These are phyloP conservation scores for Pichia manshurica DNA, from an alignment of 805 yeast species.

Conservation along the genomic window DNA sequence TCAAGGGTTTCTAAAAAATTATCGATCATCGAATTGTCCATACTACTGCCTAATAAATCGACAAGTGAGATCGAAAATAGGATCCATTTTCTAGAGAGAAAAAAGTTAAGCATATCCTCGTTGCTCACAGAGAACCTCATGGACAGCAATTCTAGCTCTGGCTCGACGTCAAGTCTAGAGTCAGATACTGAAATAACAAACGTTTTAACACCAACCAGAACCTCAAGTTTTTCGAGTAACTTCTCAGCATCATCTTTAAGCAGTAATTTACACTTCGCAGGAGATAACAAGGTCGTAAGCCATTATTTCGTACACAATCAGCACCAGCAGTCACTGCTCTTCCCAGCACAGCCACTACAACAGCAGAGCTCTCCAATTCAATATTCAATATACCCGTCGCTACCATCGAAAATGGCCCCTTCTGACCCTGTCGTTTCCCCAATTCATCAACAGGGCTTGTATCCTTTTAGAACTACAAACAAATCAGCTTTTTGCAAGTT, in stretches of 20 bases:
- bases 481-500: background rate
- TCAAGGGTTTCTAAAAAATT: constrained; percentile 53
- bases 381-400: too few species aligned
- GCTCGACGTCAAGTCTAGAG: too few species aligned
- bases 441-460: too few species aligned
- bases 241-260: background rate
- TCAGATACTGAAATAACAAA: background rate
- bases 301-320: background rate
- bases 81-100: constrained; percentile 40
- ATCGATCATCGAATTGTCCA: constrained; percentile 65
- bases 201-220: background rate
- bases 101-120: constrained; percentile 14
- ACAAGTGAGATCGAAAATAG: constrained; percentile 69
- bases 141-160: background rate
- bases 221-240: background rate
- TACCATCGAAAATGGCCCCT: too few species aligned
- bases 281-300: background rate
- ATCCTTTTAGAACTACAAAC: too few species aligned
- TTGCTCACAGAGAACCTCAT: constrained; percentile 4
- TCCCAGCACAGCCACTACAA: too few species aligned
- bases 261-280: too few species aligned
- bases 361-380: too few species aligned
- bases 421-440: too few species aligned
- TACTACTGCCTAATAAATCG: constrained; percentile 65
- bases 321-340: too few species aligned